These are phyloP conservation scores for Pyrenophora tritici-repentis DNA, from an alignment of 2,329 filamentous ascomycete genomes.

Conservation along the genomic window DNA sequence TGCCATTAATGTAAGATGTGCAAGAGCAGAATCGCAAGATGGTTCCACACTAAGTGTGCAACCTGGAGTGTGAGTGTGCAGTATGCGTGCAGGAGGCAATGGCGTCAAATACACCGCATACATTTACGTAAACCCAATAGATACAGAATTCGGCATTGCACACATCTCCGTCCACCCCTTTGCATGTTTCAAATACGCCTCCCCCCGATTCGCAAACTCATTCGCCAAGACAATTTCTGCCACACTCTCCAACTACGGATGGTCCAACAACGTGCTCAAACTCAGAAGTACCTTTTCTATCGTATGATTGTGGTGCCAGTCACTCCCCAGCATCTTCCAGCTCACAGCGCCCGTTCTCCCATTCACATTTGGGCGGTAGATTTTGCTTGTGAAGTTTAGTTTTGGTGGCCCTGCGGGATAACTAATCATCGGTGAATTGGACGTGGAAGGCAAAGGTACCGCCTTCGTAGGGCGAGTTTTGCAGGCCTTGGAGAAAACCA, in stretches of 20 bases:
- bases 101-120: neutral
- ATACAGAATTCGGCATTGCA: neutral
- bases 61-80: no score
- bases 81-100: neutral
- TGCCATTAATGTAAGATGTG: no score
- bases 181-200: neutral
- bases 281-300: conserved; percentile 5
- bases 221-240: conserved; percentile 1
- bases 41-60: no score
- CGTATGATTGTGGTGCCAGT: conserved; percentile 2
- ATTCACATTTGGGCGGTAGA: conserved; percentile 7
- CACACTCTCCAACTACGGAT: conserved; percentile 5
- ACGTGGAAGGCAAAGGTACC: conserved; percentile 3
- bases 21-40: no score
- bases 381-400: conserved; percentile 2
- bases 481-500: neutral
- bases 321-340: conserved; percentile 1
- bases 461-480: neutral
- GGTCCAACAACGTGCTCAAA: conserved; percentile 1
- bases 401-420: conserved; percentile 5
- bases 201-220: neutral
- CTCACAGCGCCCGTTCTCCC: neutral
- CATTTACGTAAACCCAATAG: neutral
- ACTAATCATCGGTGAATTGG: conserved; percentile 6
- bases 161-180: conserved; percentile 5